A percentile compares a stretch with the other conserved stretches of the same genome.
Conservation (phyloP, 1,139 yeast species). For the Saccharomyces hybrid region DNA sequence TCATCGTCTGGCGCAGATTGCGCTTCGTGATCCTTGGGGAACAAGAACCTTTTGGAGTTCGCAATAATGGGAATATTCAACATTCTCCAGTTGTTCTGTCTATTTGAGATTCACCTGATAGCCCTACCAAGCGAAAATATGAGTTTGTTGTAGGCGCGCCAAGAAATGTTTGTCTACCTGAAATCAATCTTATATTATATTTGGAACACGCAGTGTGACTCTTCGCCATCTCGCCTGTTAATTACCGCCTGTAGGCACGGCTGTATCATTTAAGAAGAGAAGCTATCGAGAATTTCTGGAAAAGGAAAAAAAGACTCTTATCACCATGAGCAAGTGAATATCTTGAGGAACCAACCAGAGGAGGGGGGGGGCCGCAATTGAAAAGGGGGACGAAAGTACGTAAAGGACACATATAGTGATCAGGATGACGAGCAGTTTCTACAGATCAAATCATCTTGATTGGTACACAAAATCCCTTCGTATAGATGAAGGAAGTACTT, state of each 20-base stretch:
- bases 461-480: not conserved
- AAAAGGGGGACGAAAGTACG: too few relatives aligned
- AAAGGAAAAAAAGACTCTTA: not conserved
- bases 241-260: not conserved
- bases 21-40: not conserved
- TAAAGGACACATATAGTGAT: not conserved
- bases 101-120: too few relatives aligned
- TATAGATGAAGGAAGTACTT: not conserved
- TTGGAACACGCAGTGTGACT: not conserved
- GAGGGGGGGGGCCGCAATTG: not conserved
- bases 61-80: not conserved
- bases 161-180: not conserved
- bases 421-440: not conserved
- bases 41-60: not conserved
- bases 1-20: not conserved
- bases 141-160: not conserved
- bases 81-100: not conserved
- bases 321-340: not conserved
- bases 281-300: not conserved
- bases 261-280: not conserved
- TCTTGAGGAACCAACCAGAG: not conserved
- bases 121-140: too few relatives aligned
- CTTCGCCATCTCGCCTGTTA: not conserved
- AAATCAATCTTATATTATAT: not conserved
- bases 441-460: too few relatives aligned